Percentiles rank a stretch among this genome's conserved stretches.
Conservation (phyloP, 192 early-diverging fungal species). For the Backusella mclennaniae region DNA sequence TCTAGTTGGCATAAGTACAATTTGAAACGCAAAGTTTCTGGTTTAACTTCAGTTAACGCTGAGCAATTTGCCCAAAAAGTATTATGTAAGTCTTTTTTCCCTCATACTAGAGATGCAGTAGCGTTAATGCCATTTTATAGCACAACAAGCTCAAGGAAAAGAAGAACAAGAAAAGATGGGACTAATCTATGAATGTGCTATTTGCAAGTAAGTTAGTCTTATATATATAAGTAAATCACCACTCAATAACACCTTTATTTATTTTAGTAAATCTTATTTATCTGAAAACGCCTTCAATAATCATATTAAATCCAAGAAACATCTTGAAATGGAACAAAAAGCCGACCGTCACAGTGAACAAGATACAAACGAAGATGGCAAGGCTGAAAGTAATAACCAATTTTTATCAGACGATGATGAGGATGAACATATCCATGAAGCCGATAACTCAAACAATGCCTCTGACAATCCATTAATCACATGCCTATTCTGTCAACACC, state of each 20-base stretch:
- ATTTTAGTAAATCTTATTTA: constrained; percentile 23
- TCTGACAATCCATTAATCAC: not conserved
- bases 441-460: not conserved
- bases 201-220: constrained; percentile 44
- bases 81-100: constrained; percentile 17
- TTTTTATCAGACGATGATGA: constrained; percentile 13
- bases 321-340: constrained; percentile 86
- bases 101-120: not conserved
- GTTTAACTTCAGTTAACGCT: constrained; percentile 79
- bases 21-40: constrained; percentile 92
- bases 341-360: constrained; percentile 46
- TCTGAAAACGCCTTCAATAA: constrained; percentile 87
- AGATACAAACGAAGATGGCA: not conserved
- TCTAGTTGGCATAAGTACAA: constrained; percentile 96
- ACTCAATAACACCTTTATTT: not conserved
- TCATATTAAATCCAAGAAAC: constrained; percentile 90
- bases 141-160: constrained; percentile 61
- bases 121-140: constrained; percentile 13
- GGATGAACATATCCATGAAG: not conserved
- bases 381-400: not conserved
- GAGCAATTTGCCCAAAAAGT: constrained; percentile 87
- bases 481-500: constrained; percentile 90
- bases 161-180: constrained; percentile 41
- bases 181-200: constrained; percentile 44
- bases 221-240: not conserved